These are phyloP conservation scores for Leishmania tarentolae DNA, from an alignment of 208 protist genomes.

Conservation along the genomic window DNA sequence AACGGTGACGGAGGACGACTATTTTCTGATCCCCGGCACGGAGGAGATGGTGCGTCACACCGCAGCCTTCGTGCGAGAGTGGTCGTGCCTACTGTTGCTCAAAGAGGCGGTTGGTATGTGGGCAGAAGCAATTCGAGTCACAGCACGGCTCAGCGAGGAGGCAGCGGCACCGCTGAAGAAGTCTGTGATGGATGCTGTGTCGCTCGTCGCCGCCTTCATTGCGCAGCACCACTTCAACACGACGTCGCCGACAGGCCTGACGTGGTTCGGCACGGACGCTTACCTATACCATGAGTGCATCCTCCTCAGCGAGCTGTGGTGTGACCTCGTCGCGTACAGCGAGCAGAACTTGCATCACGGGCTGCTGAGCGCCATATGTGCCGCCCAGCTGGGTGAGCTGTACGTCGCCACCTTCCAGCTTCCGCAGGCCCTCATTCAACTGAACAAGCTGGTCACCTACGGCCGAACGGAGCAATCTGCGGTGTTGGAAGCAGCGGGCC, in stretches of 20 bases:
- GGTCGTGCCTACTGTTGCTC: slow-evolving; percentile 78
- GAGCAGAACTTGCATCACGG: slow-evolving; percentile 67
- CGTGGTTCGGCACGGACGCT: slow-evolving; percentile 49
- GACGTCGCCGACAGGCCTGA: slow-evolving; percentile 27
- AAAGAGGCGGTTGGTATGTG: slow-evolving; percentile 88
- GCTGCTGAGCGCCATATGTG: slow-evolving; percentile 60
- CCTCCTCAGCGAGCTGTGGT: slow-evolving; percentile 84
- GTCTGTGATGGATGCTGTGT: slow-evolving; percentile 60
- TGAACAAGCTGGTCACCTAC: slow-evolving; percentile 50
- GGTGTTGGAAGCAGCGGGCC: slow-evolving; percentile 68
- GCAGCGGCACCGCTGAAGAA: slow-evolving; percentile 42
- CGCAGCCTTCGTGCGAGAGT: slow-evolving; percentile 79
- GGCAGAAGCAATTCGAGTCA: slow-evolving; percentile 59
- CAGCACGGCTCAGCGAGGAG: slow-evolving; percentile 56
- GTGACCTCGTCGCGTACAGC: slow-evolving; percentile 56
- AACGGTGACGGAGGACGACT: slow-evolving; percentile 69
- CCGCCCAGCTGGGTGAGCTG: slow-evolving; percentile 80
- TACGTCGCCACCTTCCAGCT: slow-evolving; percentile 87
- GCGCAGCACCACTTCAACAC: slow-evolving; percentile 61
- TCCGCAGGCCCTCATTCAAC: slow-evolving; percentile 62
- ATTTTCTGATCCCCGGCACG: slow-evolving; percentile 77
- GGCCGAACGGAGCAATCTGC: slow-evolving; percentile 36
- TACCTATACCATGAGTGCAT: slow-evolving; percentile 87
- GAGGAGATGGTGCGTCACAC: slow-evolving; percentile 79
- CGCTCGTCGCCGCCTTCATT: slow-evolving; percentile 69